Evolutionary conservation across 208 protist species (phyloP).

Genomic region (Acanthamoeba polyphaga): DNA sequence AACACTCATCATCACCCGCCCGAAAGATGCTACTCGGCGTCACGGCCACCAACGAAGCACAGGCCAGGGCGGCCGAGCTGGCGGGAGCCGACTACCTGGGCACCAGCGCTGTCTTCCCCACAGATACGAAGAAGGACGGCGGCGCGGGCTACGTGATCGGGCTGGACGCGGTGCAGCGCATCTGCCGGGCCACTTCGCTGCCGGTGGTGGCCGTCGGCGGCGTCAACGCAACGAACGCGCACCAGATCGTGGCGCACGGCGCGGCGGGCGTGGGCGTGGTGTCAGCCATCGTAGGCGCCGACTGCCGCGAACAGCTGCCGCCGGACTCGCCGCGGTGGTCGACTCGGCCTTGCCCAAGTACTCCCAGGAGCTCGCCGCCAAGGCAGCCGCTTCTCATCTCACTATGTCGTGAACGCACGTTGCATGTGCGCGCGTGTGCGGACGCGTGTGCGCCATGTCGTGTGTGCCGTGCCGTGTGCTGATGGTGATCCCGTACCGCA

Average conservation of each 20-base stretch:
- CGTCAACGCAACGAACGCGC: constrained; percentile 45
- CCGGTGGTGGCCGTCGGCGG: constrained; percentile 76
- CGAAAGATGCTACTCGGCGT: constrained; percentile 67
- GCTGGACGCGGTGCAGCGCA: background rate
- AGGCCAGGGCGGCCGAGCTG: constrained; percentile 23
- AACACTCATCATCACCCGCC: background rate
- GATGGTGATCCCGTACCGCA: background rate
- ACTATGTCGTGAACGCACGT: background rate
- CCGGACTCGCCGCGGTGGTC: background rate
- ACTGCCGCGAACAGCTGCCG: constrained; percentile 4
- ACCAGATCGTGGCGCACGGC: background rate
- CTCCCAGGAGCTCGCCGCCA: background rate
- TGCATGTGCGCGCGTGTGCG: background rate
- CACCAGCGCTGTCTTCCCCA: constrained; percentile 71
- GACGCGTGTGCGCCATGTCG: no score
- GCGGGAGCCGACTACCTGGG: constrained; percentile 78
- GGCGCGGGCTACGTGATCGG: constrained; percentile 49
- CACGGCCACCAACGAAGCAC: constrained; percentile 7
- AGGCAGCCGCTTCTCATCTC: background rate
- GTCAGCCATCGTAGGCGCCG: constrained; percentile 26
- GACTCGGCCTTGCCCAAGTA: background rate
- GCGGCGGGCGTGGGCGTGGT: constrained; percentile 67
- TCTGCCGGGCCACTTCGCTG: background rate
- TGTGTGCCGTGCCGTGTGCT: background rate
- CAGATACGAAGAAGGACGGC: constrained; percentile 66